Base-by-base conservation (phyloP, 805 yeast species). In the Sugiyamaella lignohabitans region DNA sequence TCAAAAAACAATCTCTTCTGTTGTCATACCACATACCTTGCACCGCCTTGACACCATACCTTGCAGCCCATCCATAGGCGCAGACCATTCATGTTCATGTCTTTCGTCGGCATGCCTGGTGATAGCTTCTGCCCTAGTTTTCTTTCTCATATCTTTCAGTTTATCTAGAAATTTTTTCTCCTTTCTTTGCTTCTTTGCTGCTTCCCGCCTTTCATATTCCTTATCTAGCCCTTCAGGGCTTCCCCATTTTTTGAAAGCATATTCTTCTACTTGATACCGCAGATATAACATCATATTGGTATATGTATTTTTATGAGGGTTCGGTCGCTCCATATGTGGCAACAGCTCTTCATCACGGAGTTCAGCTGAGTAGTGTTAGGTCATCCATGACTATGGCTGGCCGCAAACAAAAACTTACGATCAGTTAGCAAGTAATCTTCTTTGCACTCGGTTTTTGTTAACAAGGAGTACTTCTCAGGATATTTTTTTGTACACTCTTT, bases 211-310 rank as follows among this genome's bases (percentile, higher is more conserved):
- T 54, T 86, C 84, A 86, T 95, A 93, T 63, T 93, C 99, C n/a
- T 75, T 75, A 63, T 93, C 99, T 35, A 93, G 66, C 0, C 84
- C 87, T 46, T 87, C 96, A 6, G 82, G 75, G 1, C 94, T 83
- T 1, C 93, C 95, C 99, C 98, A 93, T 66, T 93, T 91, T 60
- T 84, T 82, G 68, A 82, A 86, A 0, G 98, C 95, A 65, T 74
- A 86, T 58, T 83, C 87, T 63, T 93, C 98, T n/a, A 93, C 87
- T 59, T 93, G 98, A 59, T 80, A 84, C 50, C 98, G 70, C 39
- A 93, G 66, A 67, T 81, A 93, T 47, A 93, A 71, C 73, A 89
- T 95, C 99, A 93, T 93, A 59, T 93, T 76, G 42, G 87, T 84
- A 65, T 80, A 93, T 0, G 87, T 84, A 2, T 80, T 80, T 38